A percentile compares a stretch with the other conserved stretches of the same genome.
These are phyloP conservation scores for Aspergillus fructus DNA, from an alignment of 2,329 filamentous ascomycete species.

Conservation along the genomic window DNA sequence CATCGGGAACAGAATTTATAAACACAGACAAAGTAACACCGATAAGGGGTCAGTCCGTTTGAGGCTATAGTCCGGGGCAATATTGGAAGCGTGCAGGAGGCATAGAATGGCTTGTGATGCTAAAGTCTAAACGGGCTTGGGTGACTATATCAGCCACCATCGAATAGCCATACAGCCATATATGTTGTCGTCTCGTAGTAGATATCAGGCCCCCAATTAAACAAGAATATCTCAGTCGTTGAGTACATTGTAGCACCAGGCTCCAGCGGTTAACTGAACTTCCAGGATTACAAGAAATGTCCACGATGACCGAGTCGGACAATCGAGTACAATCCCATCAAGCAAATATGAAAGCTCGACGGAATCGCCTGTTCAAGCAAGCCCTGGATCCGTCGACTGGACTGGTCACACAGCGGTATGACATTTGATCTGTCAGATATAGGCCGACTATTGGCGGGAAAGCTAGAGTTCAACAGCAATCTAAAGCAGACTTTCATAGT, in stretches of 20 bases:
- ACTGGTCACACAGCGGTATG: neutral
- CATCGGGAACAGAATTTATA: neutral
- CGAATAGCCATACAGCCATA: too few species aligned
- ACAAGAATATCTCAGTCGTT: neutral
- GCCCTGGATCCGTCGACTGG: neutral
- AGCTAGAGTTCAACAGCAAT: neutral
- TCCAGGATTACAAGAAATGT: too few species aligned
- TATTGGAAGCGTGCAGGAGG: neutral
- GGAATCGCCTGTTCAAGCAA: neutral
- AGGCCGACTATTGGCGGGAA: neutral
- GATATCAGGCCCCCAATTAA: neutral
- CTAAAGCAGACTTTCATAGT: neutral
- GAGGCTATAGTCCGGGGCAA: neutral
- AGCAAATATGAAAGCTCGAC: too few species aligned
- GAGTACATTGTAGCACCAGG: neutral
- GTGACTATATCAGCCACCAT: neutral
- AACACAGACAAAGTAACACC: neutral
- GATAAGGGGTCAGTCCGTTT: neutral
- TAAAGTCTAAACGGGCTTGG: neutral
- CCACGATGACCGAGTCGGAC: too few species aligned
- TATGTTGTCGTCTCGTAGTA: too few species aligned
- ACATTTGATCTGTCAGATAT: conserved; percentile 8
- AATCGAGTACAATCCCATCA: too few species aligned
- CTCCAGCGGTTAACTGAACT: too few species aligned
- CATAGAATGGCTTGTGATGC: neutral